Conservation (phyloP, 805 yeast species). For the Kazachstania viticola region DNA sequence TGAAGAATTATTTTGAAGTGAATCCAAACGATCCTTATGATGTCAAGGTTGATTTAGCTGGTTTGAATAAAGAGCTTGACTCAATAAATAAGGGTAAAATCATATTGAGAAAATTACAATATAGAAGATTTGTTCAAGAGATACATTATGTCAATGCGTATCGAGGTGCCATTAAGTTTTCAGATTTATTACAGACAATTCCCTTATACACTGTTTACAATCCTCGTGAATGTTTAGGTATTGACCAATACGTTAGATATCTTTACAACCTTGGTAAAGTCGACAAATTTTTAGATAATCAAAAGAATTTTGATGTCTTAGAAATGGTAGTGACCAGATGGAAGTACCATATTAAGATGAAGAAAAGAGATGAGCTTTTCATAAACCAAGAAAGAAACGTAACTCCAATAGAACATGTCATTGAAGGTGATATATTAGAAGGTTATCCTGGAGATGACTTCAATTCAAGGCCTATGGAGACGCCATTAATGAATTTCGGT, state of each 20-base stretch:
- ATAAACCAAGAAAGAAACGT: not conserved
- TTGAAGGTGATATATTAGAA: not conserved
- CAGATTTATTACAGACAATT: slow-evolving; percentile 47
- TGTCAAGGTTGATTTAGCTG: slow-evolving; percentile 40
- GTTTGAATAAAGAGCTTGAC: slow-evolving; percentile 39
- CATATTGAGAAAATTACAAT: slow-evolving; percentile 40
- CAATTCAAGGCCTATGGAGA: slow-evolving; percentile 2
- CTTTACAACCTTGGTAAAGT: slow-evolving; percentile 47
- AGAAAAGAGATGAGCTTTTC: not conserved
- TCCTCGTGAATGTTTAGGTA: slow-evolving; percentile 61
- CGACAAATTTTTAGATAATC: slow-evolving; percentile 30
- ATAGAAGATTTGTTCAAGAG: slow-evolving; percentile 63
- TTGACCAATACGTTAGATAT: slow-evolving; percentile 59
- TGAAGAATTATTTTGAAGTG: slow-evolving; percentile 35
- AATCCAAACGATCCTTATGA: slow-evolving; percentile 49
- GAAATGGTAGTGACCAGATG: slow-evolving; percentile 29
- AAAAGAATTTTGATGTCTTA: slow-evolving; percentile 25
- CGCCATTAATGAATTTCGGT: slow-evolving; percentile 20
- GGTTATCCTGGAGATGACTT: not conserved
- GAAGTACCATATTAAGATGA: slow-evolving; percentile 18
- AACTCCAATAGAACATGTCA: not conserved
- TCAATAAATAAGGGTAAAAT: slow-evolving; percentile 46
- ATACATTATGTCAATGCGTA: slow-evolving; percentile 47
- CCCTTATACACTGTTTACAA: slow-evolving; percentile 73
- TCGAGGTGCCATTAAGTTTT: slow-evolving; percentile 52